Evolutionary conservation across 805 yeast genomes (phyloP), one percentile per base, ranked within the genome.

Genomic region (Saturnispora diversa): DNA sequence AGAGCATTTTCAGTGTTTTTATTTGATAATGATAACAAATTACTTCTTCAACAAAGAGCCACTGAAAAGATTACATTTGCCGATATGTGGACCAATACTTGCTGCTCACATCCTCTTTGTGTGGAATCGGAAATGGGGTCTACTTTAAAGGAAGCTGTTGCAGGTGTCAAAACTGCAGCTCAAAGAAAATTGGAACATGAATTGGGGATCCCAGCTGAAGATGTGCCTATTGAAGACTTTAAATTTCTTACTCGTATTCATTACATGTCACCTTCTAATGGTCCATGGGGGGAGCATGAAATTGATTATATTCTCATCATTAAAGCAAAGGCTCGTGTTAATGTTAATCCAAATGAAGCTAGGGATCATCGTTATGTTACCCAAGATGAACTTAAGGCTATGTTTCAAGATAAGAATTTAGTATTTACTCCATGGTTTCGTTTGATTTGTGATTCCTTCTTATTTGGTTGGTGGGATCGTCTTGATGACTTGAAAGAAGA

Each of bases 371-470:
- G 69, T 53, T 92, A 84, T 64, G 97, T 92, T 19, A 64, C 77
- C 24, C 72, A 72, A 20, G 64, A 64, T 1, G 81, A 83, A 51
- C 70, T 92, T 52, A 75, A 77, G 58, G 64, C 58, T 15, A 85
- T 92, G 96, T 84, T 92, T 60, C 50, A 70, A 17, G 85, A 88
- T 58, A 46, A 52, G 7, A 29, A 40, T 5, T 69, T 83, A 46
- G 68, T 75, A 9, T 92, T 92, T 64, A 92, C 99, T 5, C 99
- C 99, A 5, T 92, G 99, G 99, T 92, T 92, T 69, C 86, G 85
- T 63, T 74, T 92, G 49, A 92, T 92, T 51, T 92, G 98, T 60
- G 88, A 92, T 58, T 76, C 84, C 34, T 85, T 84, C 55, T 68
- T 92, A 55, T 92, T 84, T 66, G 69, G 83, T 47, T 92, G 99